phyloP scores from a whole-genome alignment of 352 stramenopile species.

The Plasmopara viticola region DNA sequence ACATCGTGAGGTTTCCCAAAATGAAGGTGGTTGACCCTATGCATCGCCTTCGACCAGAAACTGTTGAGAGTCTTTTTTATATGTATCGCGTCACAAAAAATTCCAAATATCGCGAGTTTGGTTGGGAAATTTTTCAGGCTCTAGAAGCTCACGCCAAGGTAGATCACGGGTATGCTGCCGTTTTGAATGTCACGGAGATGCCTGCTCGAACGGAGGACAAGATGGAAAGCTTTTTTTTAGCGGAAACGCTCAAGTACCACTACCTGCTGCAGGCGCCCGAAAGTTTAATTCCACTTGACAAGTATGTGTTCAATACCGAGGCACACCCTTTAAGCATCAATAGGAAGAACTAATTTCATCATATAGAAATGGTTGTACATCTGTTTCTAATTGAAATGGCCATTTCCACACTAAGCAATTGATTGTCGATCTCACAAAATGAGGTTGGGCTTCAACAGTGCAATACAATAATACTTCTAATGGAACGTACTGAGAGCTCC shows the following conservation, averaged over 20 bases:
- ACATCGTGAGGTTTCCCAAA: slow-evolving; percentile 87
- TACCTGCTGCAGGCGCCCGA: slow-evolving; percentile 10
- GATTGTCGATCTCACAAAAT: no score
- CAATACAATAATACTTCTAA: no score
- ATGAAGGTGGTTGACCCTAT: slow-evolving; percentile 58
- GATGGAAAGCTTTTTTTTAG: slow-evolving; percentile 98
- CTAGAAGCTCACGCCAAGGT: slow-evolving; percentile 91
- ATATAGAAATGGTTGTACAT: no score
- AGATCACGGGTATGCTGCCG: slow-evolving; percentile 81
- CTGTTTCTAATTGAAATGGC: no score
- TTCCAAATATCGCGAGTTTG: slow-evolving; percentile 91
- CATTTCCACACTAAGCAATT: no score
- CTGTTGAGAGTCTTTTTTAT: slow-evolving; percentile 94
- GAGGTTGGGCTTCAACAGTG: no score
- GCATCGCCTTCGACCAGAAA: slow-evolving; percentile 94
- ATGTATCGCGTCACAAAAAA: slow-evolving; percentile 94
- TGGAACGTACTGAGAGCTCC: no score
- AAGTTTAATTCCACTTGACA: slow-evolving; percentile 81
- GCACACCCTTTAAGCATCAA: slow-evolving; percentile 87
- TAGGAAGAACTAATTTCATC: slow-evolving; percentile 9
- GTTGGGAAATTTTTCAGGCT: slow-evolving; percentile 92
- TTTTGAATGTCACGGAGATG: slow-evolving; percentile 44
- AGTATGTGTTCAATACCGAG: slow-evolving; percentile 96
- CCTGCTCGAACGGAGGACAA: slow-evolving; percentile 81
- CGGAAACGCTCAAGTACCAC: slow-evolving; percentile 88